Base-by-base conservation (phyloP, 2,329 filamentous ascomycete genomes). In the Ceratocystis lukuohia region DNA sequence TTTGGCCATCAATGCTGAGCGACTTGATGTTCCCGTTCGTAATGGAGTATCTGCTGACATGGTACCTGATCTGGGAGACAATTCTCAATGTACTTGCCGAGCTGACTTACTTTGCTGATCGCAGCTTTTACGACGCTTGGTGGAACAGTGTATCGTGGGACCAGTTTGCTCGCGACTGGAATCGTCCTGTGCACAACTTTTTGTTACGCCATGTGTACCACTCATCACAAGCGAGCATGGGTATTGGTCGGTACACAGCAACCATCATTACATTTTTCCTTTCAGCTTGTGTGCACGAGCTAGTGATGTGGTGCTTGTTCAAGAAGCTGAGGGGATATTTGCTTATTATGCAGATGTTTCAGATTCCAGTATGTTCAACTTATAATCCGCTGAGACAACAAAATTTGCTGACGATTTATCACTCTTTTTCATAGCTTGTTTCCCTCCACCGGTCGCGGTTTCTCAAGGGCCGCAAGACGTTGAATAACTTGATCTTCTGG, bases 61-160 rank as follows among this genome's bases (percentile, higher is more conserved):
- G 88, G 86, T 92, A 91, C 73, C 81, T 93, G 33, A 91, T 92
- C 70, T 93, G 89, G 89, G 85, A 88, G 74, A 84, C 83, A 2
- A 82, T 87, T 45, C 78, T 91, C 68, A 92, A 92, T 73, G 82
- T 89, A 15, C 78, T 92, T 25, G 89, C 88, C 3, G 89, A 93
- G 74, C 73, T 92, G 66, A 91, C 88, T 0, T 79, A 80, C 69
- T 93, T 92, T 73, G 88, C 88, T 3, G 89, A 92, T 73, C 83
- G 88, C 61, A 86, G 84, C 68, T 91, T 91, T 74, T 86, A 86
- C 71, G 79, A 80, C 48, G 80, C 81, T 62, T 86, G 84, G 84
- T 85, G 84, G 83, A 86, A 86, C 70, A 80, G 78, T 68, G 80
- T 82, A 2, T 83, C 82, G 0, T 90, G 86, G 83, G 88, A 91